Evolutionary conservation across 1,284 basidiomycete species (phyloP).

Genomic region (Irpex sp.): DNA sequence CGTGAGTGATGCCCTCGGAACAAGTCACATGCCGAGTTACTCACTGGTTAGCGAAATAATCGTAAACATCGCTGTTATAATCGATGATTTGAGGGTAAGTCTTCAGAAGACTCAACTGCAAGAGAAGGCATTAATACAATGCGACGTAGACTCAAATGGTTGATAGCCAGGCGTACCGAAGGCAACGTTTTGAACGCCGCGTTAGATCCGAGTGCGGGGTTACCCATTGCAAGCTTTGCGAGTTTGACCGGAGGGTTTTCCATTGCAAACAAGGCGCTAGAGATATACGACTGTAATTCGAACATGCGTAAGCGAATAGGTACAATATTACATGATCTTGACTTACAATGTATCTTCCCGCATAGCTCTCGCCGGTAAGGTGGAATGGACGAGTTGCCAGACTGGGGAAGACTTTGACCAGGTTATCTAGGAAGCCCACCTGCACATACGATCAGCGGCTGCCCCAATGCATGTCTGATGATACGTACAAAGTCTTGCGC

Average conservation of each 20-base stretch:
- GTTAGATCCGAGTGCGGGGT: slow-evolving; percentile 48
- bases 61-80: slow-evolving; percentile 16
- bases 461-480: not conserved
- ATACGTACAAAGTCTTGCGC: slow-evolving; percentile 21
- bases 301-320: not conserved
- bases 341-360: slow-evolving; percentile 54
- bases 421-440: slow-evolving; percentile 65
- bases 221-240: slow-evolving; percentile 62
- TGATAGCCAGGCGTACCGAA: slow-evolving; percentile 41
- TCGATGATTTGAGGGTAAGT: slow-evolving; percentile 19
- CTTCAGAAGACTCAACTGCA: slow-evolving; percentile 11
- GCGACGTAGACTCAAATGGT: not conserved
- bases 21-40: not conserved
- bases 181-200: slow-evolving; percentile 48
- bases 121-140: not conserved
- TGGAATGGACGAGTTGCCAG: slow-evolving; percentile 56
- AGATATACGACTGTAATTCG: slow-evolving; percentile 14
- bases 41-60: slow-evolving; percentile 21
- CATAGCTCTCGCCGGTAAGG: slow-evolving; percentile 65
- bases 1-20: too few species aligned
- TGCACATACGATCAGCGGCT: slow-evolving; percentile 19
- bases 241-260: slow-evolving; percentile 57
- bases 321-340: not conserved
- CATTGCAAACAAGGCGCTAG: slow-evolving; percentile 12
- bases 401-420: slow-evolving; percentile 65